A percentile compares a stretch with the other conserved stretches of the same genome.
Evolutionary conservation across 2,329 filamentous ascomycete genomes (phyloP).

Genomic region (Talaromyces atroroseus): DNA sequence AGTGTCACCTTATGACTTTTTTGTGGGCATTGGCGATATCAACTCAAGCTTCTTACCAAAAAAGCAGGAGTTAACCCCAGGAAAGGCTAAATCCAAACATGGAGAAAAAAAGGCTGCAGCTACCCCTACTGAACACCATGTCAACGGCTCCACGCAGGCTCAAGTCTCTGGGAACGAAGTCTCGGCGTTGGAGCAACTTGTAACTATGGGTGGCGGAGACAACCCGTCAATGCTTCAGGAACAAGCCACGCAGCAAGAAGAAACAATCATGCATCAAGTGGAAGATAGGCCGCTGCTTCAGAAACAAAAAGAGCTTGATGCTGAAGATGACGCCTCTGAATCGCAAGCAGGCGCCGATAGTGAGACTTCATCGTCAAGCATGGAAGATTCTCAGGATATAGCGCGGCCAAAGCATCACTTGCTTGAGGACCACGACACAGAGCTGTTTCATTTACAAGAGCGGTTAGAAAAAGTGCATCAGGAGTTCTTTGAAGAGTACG

Average conservation of each 20-base stretch:
- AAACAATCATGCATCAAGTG: slow-evolving; percentile 80
- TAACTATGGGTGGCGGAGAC: slow-evolving; percentile 68
- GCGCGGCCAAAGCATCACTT: slow-evolving; percentile 62
- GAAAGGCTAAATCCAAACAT: slow-evolving; percentile 25
- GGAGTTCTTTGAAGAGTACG: slow-evolving; percentile 78
- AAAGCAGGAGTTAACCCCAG: slow-evolving; percentile 47
- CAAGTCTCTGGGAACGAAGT: slow-evolving; percentile 30
- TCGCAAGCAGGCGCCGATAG: slow-evolving; percentile 42
- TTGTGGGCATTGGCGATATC: slow-evolving; percentile 96
- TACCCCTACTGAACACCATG: slow-evolving; percentile 21
- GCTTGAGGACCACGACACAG: slow-evolving; percentile 80
- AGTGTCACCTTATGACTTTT: slow-evolving; percentile 93
- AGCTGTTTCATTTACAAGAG: slow-evolving; percentile 69
- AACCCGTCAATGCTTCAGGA: slow-evolving; percentile 63
- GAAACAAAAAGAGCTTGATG: slow-evolving; percentile 85
- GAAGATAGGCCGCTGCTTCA: slow-evolving; percentile 84
- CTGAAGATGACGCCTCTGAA: slow-evolving; percentile 65
- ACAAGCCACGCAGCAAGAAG: slow-evolving; percentile 80
- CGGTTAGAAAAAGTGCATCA: slow-evolving; percentile 71
- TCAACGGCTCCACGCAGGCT: slow-evolving; percentile 29
- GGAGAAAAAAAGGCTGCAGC: slow-evolving; percentile 18
- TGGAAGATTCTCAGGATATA: slow-evolving; percentile 36
- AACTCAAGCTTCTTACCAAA: slow-evolving; percentile 96
- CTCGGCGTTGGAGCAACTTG: slow-evolving; percentile 65
- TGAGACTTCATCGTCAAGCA: slow-evolving; percentile 33